Evolutionary conservation across 129 eudicot species (phyloP), one percentile per base, ranked within the genome.

Genomic region (Arctium minus): DNA sequence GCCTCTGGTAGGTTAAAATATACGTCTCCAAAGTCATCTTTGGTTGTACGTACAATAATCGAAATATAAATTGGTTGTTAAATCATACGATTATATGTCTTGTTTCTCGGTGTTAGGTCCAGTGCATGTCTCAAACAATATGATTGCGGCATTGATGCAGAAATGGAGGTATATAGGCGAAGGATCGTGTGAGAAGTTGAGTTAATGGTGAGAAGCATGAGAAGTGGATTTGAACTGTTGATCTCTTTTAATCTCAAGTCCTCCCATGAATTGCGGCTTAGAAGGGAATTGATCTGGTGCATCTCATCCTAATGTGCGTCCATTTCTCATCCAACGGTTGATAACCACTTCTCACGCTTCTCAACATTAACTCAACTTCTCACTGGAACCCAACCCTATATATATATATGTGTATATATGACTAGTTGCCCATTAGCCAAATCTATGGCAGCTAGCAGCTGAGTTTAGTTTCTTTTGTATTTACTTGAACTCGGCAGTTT

Each of bases 361-460:
- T 22, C 27, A 22, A 0, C 27, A 22, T 22, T 22, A 22, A 22
- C 27, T 22, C 27, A 22, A 22, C 27, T 22, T 22, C 27, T 22
- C 27, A 22, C 27, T 0, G 0, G 27, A 22, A 0, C 27, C 0
- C 27, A 22, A 22, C 27, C 27, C 27, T 22, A 22, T 22, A 22
- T 22, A 22, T 22, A 22, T 22, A n/a, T n/a, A n/a, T n/a, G n/a
- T n/a, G n/a, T 22, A 22, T 22, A 22, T 22, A 22, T 22, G 65
- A 89, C 74, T 11, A 91, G 92, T 37, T 90, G 88, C 6, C 98
- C 97, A 68, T 91, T 96, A 15, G 94, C 91, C 73, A 79, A 73
- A 82, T 95, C 97, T 38, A 93, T 88, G 74, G 97, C 97, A 67
- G 89, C 36, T 33, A 33, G 36, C 85, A 65, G 97, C 87, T 32